Evolutionary conservation across 495 filamentous ascomycete genomes (phyloP).

Genomic region (Geopyxis carbonaria): DNA sequence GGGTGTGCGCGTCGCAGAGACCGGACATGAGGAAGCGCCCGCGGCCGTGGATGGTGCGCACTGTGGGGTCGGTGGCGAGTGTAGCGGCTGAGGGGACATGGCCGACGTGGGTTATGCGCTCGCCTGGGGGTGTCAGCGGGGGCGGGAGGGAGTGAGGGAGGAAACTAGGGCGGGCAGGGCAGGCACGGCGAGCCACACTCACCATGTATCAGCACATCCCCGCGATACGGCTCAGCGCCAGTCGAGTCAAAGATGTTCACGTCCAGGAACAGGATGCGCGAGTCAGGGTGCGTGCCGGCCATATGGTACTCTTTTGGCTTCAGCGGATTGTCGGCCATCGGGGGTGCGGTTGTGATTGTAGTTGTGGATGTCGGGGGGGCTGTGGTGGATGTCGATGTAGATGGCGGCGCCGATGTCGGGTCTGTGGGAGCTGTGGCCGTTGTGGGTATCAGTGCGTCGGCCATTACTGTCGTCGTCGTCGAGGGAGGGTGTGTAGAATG

Average conservation of each 20-base stretch:
- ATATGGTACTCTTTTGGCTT: conserved; percentile 27
- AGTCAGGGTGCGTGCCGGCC: conserved; percentile 26
- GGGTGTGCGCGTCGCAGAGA: conserved; percentile 34
- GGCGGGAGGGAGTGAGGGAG: not conserved
- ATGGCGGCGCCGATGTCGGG: too few species aligned
- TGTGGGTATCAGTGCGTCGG: too few species aligned
- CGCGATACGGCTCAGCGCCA: conserved; percentile 31
- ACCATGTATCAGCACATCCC: conserved; percentile 33
- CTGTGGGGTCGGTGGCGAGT: conserved; percentile 25
- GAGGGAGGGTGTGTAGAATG: too few species aligned
- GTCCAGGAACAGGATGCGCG: conserved; percentile 31
- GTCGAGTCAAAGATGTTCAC: conserved; percentile 37
- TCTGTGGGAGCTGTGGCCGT: too few species aligned
- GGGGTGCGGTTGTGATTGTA: too few species aligned
- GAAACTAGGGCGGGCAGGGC: too few species aligned
- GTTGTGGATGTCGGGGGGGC: too few species aligned
- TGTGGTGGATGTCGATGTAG: too few species aligned
- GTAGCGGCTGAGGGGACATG: conserved; percentile 26
- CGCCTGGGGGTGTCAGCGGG: conserved; percentile 18
- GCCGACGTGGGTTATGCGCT: conserved; percentile 30
- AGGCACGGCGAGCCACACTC: too few species aligned
- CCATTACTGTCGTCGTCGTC: too few species aligned
- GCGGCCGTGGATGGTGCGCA: conserved; percentile 28
- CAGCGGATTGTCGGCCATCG: conserved; percentile 11
- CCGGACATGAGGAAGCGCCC: conserved; percentile 35